Conservation (phyloP, 2,329 filamentous ascomycete species). For the Claviceps quebecensis region DNA sequence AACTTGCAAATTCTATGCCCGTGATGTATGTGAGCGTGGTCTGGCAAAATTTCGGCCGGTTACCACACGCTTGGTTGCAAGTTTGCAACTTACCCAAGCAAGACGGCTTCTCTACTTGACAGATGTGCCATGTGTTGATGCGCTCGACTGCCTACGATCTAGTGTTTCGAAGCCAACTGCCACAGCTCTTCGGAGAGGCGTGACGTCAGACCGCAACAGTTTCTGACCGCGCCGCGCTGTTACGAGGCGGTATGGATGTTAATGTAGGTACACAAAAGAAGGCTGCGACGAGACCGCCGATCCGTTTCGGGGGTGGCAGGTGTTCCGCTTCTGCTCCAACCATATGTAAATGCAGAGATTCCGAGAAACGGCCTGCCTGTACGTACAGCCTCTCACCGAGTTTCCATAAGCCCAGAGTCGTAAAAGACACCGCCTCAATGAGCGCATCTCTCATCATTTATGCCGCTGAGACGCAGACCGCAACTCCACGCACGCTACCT, state of each 20-base stretch:
- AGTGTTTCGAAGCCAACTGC: background rate
- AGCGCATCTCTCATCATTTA: background rate
- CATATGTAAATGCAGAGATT: too few species aligned
- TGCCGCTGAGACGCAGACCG: conserved; percentile 1
- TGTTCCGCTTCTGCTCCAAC: too few species aligned
- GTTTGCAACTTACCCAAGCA: conserved; percentile 5
- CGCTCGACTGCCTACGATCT: conserved; percentile 9
- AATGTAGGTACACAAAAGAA: too few species aligned
- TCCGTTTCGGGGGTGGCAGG: too few species aligned
- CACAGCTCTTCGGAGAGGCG: background rate
- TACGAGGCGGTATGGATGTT: too few species aligned
- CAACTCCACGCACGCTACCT: conserved; percentile 15
- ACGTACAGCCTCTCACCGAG: too few species aligned
- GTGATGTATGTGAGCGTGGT: conserved; percentile 10
- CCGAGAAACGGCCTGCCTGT: too few species aligned
- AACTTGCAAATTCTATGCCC: background rate
- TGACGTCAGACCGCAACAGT: conserved; percentile 9
- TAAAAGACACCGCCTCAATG: conserved; percentile 6
- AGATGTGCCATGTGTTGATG: conserved; percentile 10
- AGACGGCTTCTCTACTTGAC: conserved; percentile 2
- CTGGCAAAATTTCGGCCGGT: background rate
- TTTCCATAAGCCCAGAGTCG: too few species aligned
- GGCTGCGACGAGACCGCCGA: too few species aligned
- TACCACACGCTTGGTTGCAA: conserved; percentile 8
- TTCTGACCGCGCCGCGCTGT: conserved; percentile 5